phyloP scores from a whole-genome alignment of 176 grass and related monocot genomes.

The Elaeis guineensis region DNA sequence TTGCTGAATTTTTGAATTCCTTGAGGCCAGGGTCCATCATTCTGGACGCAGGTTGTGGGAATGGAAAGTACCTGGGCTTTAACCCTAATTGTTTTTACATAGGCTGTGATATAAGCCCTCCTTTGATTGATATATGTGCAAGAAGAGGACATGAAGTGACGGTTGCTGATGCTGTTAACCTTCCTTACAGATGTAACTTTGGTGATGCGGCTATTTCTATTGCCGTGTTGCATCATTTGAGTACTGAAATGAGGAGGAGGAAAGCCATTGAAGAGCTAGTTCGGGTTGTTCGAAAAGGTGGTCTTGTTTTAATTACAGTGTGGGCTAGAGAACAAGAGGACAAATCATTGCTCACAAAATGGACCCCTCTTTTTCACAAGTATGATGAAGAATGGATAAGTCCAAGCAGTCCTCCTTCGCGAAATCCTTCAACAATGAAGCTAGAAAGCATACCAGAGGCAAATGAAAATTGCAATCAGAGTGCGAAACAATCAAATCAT shows the following conservation, averaged over 20 bases:
- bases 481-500: constrained; percentile 5
- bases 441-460: constrained; percentile 72
- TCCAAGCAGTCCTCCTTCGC: constrained; percentile 32
- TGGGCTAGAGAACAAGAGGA: constrained; percentile 95
- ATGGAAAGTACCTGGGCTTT: constrained; percentile 82
- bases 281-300: constrained; percentile 67
- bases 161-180: constrained; percentile 82
- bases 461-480: constrained; percentile 26
- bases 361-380: constrained; percentile 77
- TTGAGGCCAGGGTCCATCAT: constrained; percentile 52
- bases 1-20: constrained; percentile 66
- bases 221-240: constrained; percentile 84
- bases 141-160: constrained; percentile 75
- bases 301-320: constrained; percentile 88
- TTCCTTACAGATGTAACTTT: constrained; percentile 78
- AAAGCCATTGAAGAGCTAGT: constrained; percentile 85
- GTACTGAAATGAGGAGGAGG: constrained; percentile 71
- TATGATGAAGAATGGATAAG: constrained; percentile 96
- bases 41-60: constrained; percentile 91
- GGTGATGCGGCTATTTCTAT: constrained; percentile 85
- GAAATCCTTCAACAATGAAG: constrained; percentile 33
- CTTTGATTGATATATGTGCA: constrained; percentile 62
- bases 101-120: constrained; percentile 83
- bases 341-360: constrained; percentile 57
- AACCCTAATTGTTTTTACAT: constrained; percentile 75